Conservation (phyloP, 2,329 filamentous ascomycete species). For the Clarireedia homoeocarpa region DNA sequence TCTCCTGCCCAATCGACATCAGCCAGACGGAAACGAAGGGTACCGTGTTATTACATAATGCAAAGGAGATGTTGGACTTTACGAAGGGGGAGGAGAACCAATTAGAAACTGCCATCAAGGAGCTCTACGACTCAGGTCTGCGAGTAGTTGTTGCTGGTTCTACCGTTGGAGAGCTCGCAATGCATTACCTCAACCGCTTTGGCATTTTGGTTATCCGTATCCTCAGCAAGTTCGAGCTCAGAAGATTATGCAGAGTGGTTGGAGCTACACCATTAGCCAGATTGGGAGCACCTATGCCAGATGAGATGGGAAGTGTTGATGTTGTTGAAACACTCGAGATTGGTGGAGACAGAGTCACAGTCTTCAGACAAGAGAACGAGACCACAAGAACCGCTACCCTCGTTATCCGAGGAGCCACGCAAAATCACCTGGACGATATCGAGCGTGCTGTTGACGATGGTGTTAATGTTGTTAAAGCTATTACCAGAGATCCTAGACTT, state of each 20-base stretch:
- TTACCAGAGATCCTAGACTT: slow-evolving; percentile 84
- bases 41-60: slow-evolving; percentile 91
- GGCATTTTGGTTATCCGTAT: slow-evolving; percentile 95
- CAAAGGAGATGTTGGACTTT: slow-evolving; percentile 98
- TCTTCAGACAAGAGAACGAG: slow-evolving; percentile 95
- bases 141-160: slow-evolving; percentile 88
- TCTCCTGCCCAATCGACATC: slow-evolving; percentile 90
- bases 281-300: slow-evolving; percentile 96
- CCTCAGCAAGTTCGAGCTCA: slow-evolving; percentile 95
- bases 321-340: slow-evolving; percentile 96
- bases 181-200: slow-evolving; percentile 97
- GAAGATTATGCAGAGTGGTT: slow-evolving; percentile 89
- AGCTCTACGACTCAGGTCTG: slow-evolving; percentile 87
- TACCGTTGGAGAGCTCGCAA: slow-evolving; percentile 88
- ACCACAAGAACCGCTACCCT: slow-evolving; percentile 88
- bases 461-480: slow-evolving; percentile 97
- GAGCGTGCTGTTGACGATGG: slow-evolving; percentile 97
- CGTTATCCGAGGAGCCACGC: slow-evolving; percentile 88
- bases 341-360: slow-evolving; percentile 93
- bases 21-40: slow-evolving; percentile 98
- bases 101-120: slow-evolving; percentile 86
- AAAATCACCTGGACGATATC: slow-evolving; percentile 95
- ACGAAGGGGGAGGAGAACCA: slow-evolving; percentile 93
- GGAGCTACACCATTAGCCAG: slow-evolving; percentile 94
- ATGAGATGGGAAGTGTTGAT: slow-evolving; percentile 95